phyloP scores from a whole-genome alignment of 2,329 filamentous ascomycete species.

The Dryadomyces quercus-mongolicae region DNA sequence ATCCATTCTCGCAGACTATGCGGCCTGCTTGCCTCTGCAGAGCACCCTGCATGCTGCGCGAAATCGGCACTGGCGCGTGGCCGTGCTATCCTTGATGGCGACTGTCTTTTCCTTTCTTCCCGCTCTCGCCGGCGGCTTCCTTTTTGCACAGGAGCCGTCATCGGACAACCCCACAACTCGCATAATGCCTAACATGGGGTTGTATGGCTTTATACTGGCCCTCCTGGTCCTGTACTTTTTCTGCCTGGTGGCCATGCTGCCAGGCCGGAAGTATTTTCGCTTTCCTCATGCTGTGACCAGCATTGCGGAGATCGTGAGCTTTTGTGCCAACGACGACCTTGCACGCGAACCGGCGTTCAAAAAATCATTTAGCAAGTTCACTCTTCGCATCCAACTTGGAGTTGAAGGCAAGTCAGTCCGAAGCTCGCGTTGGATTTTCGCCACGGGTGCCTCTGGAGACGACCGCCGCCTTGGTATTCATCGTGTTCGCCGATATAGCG shows the following conservation, averaged over 20 bases:
- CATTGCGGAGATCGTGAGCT: conserved; percentile 66
- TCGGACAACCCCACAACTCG: conserved; percentile 31
- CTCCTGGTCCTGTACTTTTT: conserved; percentile 59
- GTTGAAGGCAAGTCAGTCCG: conserved; percentile 31
- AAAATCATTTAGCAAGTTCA: conserved; percentile 48
- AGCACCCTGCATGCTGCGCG: conserved; percentile 42
- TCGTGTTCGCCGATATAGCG: conserved; percentile 31
- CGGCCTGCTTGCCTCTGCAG: conserved; percentile 51
- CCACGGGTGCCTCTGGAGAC: conserved; percentile 20
- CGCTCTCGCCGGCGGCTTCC: conserved; percentile 55
- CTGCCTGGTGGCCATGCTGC: conserved; percentile 47
- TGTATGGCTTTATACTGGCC: conserved; percentile 60
- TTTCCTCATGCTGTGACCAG: conserved; percentile 64
- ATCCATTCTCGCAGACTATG: conserved; percentile 59
- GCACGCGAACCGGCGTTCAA: conserved; percentile 63
- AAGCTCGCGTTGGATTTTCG: conserved; percentile 41
- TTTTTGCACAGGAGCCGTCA: conserved; percentile 56
- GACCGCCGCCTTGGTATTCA: conserved; percentile 31
- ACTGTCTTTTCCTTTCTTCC: conserved; percentile 51
- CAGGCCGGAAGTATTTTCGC: conserved; percentile 42
- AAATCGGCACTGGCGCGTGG: conserved; percentile 55
- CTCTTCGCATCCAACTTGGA: conserved; percentile 59
- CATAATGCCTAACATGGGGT: conserved; percentile 62
- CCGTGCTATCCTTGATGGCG: conserved; percentile 46
- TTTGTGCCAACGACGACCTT: conserved; percentile 61